Evolutionary conservation across 1,139 yeast genomes (phyloP).

Genomic region (Yamadazyma atlantica): DNA sequence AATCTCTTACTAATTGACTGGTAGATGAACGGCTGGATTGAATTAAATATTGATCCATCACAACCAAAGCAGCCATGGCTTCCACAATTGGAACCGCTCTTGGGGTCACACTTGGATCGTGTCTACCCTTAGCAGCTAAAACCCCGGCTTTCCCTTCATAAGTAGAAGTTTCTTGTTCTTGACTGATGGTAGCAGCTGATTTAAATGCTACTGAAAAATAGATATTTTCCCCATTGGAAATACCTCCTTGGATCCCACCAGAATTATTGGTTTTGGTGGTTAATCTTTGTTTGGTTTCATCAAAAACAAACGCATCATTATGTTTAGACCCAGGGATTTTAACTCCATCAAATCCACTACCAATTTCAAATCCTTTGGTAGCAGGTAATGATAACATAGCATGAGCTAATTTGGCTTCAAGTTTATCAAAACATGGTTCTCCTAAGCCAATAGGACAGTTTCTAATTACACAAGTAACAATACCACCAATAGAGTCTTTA

Average conservation of each 20-base stretch:
- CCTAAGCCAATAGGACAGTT: constrained; percentile 94
- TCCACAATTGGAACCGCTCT: constrained; percentile 98
- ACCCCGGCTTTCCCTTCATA: constrained; percentile 87
- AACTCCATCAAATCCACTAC: constrained; percentile 93
- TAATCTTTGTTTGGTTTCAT: constrained; percentile 54
- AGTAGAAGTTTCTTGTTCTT: constrained; percentile 84
- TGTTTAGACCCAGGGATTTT: constrained; percentile 89
- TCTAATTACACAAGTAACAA: constrained; percentile 94
- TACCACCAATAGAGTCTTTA: constrained; percentile 95
- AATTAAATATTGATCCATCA: constrained; percentile 80
- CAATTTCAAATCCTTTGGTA: constrained; percentile 95
- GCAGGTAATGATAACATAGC: constrained; percentile 98
- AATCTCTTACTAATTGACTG: neutral
- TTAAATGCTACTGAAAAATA: constrained; percentile 95
- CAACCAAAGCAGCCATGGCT: constrained; percentile 93
- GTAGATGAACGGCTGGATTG: constrained; percentile 67
- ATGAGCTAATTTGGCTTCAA: constrained; percentile 92
- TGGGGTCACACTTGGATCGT: constrained; percentile 97
- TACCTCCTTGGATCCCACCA: constrained; percentile 98
- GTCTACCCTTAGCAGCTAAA: constrained; percentile 95
- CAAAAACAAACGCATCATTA: constrained; percentile 78
- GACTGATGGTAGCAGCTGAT: constrained; percentile 96
- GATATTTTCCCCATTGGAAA: constrained; percentile 91
- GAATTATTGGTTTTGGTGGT: constrained; percentile 89
- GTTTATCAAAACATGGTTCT: constrained; percentile 95